Evolutionary conservation across 352 stramenopile genomes (phyloP).

Genomic region (Phytopythium ostracodes): DNA sequence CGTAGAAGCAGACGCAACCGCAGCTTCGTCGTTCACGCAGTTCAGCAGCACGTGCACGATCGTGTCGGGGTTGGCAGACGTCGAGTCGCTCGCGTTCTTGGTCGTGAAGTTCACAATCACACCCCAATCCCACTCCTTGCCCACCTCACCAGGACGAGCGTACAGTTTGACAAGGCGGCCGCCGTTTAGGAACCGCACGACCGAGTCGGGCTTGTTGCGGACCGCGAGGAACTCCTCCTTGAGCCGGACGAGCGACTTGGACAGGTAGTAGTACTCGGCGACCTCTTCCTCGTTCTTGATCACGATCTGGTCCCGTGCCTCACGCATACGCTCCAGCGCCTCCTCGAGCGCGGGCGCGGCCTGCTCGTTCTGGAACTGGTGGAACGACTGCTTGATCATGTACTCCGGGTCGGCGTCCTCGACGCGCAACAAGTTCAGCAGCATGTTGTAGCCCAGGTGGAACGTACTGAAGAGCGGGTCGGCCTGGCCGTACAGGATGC

Average conservation of each 20-base stretch:
- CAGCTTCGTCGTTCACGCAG: constrained; percentile 32
- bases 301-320: constrained; percentile 85
- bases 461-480: constrained; percentile 87
- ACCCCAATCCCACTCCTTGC: constrained; percentile 75
- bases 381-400: constrained; percentile 97
- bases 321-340: constrained; percentile 69
- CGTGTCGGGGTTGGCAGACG: constrained; percentile 54
- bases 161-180: constrained; percentile 90
- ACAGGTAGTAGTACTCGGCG: constrained; percentile 88
- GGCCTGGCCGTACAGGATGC: constrained; percentile 86
- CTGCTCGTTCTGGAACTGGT: constrained; percentile 92
- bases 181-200: constrained; percentile 93
- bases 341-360: constrained; percentile 72
- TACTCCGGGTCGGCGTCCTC: constrained; percentile 97
- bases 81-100: constrained; percentile 67
- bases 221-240: constrained; percentile 92
- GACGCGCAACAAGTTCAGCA: constrained; percentile 99
- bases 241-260: constrained; percentile 89
- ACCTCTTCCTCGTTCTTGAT: constrained; percentile 90
- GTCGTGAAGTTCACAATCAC: constrained; percentile 86
- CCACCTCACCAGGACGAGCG: constrained; percentile 11
- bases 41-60: constrained; percentile 82
- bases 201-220: constrained; percentile 89
- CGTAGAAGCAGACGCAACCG: constrained; percentile 21
- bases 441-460: constrained; percentile 99